Conservation (phyloP, 202 grass and related monocot species). For the Setaria viridis region DNA sequence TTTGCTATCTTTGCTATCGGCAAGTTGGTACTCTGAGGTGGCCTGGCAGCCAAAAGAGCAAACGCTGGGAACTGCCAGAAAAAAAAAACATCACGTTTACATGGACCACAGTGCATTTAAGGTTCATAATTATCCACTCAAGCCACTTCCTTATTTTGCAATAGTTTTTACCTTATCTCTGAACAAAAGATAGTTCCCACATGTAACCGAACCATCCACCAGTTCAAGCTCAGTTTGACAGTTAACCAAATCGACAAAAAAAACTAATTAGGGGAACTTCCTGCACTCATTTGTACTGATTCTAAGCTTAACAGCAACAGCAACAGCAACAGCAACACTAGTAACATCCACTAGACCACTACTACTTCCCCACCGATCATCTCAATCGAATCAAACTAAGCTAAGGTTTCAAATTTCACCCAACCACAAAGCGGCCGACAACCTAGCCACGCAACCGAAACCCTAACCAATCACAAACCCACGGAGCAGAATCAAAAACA, state of each 20-base stretch:
- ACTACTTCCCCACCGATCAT: neutral
- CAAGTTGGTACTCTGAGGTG: constrained; percentile 29
- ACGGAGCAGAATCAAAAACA: neutral
- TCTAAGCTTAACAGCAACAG: neutral
- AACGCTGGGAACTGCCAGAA: neutral
- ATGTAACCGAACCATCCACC: neutral
- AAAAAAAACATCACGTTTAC: neutral
- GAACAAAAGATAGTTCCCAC: neutral
- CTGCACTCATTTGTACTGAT: neutral
- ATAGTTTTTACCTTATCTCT: neutral
- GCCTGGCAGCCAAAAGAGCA: neutral
- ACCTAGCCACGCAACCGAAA: constrained; percentile 27
- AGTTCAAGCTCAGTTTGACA: neutral
- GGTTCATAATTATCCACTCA: constrained; percentile 10
- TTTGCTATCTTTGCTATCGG: neutral
- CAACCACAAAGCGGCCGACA: constrained; percentile 8
- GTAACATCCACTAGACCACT: neutral
- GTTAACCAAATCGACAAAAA: constrained; percentile 12
- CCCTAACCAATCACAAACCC: constrained; percentile 10
- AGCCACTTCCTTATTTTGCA: neutral
- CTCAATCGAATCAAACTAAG: neutral
- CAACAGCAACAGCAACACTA: neutral
- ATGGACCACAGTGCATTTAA: constrained; percentile 36
- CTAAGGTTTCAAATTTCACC: neutral
- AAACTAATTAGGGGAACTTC: neutral